Percentiles rank a stretch among this genome's conserved stretches.
phyloP scores from a whole-genome alignment of 345 rosid species.

The Boechera retrofracta region DNA sequence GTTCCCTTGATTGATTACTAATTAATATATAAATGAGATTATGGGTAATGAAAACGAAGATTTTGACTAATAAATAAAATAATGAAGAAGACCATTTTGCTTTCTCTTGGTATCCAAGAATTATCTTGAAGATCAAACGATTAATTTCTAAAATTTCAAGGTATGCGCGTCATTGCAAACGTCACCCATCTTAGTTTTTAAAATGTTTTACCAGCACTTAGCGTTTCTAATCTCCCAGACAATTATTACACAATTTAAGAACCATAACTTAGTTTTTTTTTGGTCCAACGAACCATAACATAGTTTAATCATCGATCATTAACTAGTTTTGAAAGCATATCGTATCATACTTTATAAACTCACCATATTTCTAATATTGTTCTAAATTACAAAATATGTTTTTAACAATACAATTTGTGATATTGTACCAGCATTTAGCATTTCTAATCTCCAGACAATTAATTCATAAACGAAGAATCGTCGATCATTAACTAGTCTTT shows the following conservation, averaged over 20 bases:
- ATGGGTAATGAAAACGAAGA: not conserved
- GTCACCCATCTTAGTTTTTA: too few relatives aligned
- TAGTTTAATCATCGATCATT: too few relatives aligned
- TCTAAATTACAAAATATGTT: not conserved
- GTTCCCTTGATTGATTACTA: not conserved
- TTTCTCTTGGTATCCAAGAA: slow-evolving; percentile 2
- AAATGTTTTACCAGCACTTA: too few relatives aligned
- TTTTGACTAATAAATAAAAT: not conserved
- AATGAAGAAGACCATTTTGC: not conserved
- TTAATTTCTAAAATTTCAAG: not conserved
- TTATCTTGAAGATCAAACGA: slow-evolving; percentile 13
- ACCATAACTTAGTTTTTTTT: too few relatives aligned
- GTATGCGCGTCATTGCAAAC: slow-evolving; percentile 13
- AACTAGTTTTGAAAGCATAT: too few relatives aligned
- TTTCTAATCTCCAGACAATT: too few relatives aligned
- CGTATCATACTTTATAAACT: too few relatives aligned
- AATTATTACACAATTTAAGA: not conserved
- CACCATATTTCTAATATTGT: not conserved
- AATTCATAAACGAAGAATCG: too few relatives aligned
- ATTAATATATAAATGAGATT: not conserved
- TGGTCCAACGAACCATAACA: too few relatives aligned
- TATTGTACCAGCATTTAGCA: too few relatives aligned
- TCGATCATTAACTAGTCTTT: too few relatives aligned
- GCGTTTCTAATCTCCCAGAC: not conserved
- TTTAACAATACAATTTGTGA: too few relatives aligned